Percentiles rank a stretch among this genome's conserved stretches.
These are phyloP conservation scores for Ascochyta viciae-villosae DNA, from an alignment of 2,329 filamentous ascomycete species.

Conservation along the genomic window DNA sequence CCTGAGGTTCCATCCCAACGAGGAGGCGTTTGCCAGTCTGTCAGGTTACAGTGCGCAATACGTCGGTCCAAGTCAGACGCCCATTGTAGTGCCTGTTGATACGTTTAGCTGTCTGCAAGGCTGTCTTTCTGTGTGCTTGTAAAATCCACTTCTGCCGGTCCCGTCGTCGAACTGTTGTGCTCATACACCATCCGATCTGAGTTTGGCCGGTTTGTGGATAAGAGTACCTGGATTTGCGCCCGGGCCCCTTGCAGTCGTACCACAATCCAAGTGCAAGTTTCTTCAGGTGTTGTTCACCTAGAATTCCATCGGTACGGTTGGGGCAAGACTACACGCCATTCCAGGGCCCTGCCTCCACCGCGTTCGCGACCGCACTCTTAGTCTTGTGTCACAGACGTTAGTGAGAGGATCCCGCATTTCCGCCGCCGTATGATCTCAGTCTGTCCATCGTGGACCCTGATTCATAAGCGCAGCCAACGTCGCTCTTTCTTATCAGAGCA, in stretches of 20 bases:
- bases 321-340: slow-evolving; percentile 39
- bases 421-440: slow-evolving; percentile 27
- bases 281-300: slow-evolving; percentile 23
- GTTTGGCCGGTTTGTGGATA: slow-evolving; percentile 19
- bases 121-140: slow-evolving; percentile 24
- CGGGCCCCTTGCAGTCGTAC: slow-evolving; percentile 38
- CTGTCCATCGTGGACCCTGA: slow-evolving; percentile 30
- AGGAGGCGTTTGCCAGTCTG: slow-evolving; percentile 36
- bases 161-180: slow-evolving; percentile 25
- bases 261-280: slow-evolving; percentile 35
- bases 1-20: slow-evolving; percentile 38
- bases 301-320: slow-evolving; percentile 33
- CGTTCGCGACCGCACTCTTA: slow-evolving; percentile 43
- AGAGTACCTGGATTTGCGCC: slow-evolving; percentile 20
- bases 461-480: slow-evolving; percentile 39
- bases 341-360: slow-evolving; percentile 44
- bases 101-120: slow-evolving; percentile 35
- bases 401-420: slow-evolving; percentile 31
- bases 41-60: slow-evolving; percentile 43
- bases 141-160: slow-evolving; percentile 25
- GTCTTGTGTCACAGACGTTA: slow-evolving; percentile 42
- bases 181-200: slow-evolving; percentile 23
- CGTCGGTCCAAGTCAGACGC: slow-evolving; percentile 33
- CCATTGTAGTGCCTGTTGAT: slow-evolving; percentile 23
- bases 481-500: slow-evolving; percentile 28